Percentiles rank a stretch among this genome's conserved stretches.
These are phyloP conservation scores for Begonia peltatifolia DNA, from an alignment of 306 rosid species.

Conservation along the genomic window DNA sequence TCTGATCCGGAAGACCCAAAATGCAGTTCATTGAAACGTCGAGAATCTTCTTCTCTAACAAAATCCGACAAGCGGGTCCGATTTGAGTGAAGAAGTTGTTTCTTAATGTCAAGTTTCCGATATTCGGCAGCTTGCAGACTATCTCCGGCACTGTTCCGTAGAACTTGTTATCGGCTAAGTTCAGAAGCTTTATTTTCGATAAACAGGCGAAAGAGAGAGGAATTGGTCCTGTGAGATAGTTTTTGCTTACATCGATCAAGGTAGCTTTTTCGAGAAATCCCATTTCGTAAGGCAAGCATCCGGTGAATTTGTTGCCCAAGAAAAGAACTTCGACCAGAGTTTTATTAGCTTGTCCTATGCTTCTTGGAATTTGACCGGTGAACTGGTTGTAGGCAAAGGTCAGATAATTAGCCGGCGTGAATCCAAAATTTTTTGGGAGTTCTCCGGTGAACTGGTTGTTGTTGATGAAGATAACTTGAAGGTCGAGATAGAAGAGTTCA, in stretches of 20 bases:
- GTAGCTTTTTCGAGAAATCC: slow-evolving; percentile 29
- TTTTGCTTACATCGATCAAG: slow-evolving; percentile 45
- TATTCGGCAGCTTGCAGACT: slow-evolving; percentile 29
- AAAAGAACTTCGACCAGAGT: slow-evolving; percentile 62
- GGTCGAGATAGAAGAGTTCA: slow-evolving; percentile 15
- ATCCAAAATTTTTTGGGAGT: slow-evolving; percentile 46
- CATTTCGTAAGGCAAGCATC: slow-evolving; percentile 58
- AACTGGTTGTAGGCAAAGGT: slow-evolving; percentile 59
- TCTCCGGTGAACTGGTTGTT: slow-evolving; percentile 18
- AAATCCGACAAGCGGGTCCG: slow-evolving; percentile 45
- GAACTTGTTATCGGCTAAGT: slow-evolving; percentile 26
- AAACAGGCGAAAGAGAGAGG: slow-evolving; percentile 59
- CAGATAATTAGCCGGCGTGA: slow-evolving; percentile 40
- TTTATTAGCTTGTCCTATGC: slow-evolving; percentile 20
- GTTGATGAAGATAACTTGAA: slow-evolving; percentile 46
- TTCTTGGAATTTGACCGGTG: slow-evolving; percentile 40
- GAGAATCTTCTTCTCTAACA: slow-evolving; percentile 25
- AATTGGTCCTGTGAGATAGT: slow-evolving; percentile 41
- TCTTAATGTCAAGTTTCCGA: slow-evolving; percentile 22
- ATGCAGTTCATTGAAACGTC: slow-evolving; percentile 45
- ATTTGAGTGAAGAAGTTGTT: slow-evolving; percentile 40
- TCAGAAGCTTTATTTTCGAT: slow-evolving; percentile 23
- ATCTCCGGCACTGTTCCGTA: slow-evolving; percentile 48
- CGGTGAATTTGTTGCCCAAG: slow-evolving; percentile 28
- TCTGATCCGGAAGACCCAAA: slow-evolving; percentile 30